Base-by-base conservation (phyloP, 805 yeast genomes). In the Candida boidinii region DNA sequence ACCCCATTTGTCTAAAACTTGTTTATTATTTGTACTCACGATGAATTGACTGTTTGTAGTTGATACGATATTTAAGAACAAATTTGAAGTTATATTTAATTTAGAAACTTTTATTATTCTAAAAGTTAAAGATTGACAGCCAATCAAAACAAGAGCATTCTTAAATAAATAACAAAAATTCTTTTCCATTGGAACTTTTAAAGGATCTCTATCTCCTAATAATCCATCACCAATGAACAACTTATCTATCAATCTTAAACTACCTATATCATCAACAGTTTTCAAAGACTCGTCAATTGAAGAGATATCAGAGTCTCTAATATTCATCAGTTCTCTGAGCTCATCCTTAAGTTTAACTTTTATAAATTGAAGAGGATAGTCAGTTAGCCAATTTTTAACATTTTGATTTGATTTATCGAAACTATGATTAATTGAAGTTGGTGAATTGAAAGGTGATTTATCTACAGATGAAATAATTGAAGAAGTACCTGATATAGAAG, bases 401-500 rank as follows among this genome's bases (percentile, higher is more conserved):
- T 4, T 26, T n/a, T 9, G 26, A 9, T n/a, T 23, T 7, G 29
- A 12, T 7, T 23, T 16, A 7, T 27, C 22, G 7, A 19, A 7
- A 7, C 21, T 19, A 19, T 9, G 9, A 6, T 19, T 7, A 7
- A 9, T 7, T 19, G 21, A 19, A 19, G n/a, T 23, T 5, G 39
- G 34, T 7, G 38, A 32, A 4, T 29, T 11, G 3, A 35, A 36
- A 6, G 48, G 48, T 1, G 50, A 42, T 4, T 31, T 32, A 2
- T 38, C 32, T 5, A 45, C 62, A 2, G 62, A 56, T 1, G 61
- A 51, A 6, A 58, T 44, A 12, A 56, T 54, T 4, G 61, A 53
- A 1, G 60, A 50, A 1, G 49, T 46, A 2, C 59, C 64, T 12
- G 58, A 49, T 2, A 48, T 43, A 2, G 53, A 45, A 2, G 62